phyloP scores from a whole-genome alignment of 148 eudicot species.

The Dianthus caryophyllus region DNA sequence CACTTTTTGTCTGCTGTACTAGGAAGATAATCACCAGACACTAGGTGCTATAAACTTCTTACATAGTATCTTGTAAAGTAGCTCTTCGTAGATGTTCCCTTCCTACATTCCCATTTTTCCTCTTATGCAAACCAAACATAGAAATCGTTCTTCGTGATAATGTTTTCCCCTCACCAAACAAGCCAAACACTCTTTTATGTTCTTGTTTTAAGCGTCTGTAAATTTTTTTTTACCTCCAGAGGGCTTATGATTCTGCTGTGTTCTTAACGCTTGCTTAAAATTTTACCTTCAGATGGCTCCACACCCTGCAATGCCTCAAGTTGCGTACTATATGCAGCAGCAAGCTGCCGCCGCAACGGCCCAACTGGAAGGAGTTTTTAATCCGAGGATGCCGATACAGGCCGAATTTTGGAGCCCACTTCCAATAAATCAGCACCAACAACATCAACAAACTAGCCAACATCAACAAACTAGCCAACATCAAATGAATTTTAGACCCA shows the following conservation, averaged over 20 bases:
- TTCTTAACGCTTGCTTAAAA: not conserved
- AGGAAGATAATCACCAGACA: not conserved
- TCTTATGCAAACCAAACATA: too few relatives aligned
- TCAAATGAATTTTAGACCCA: conserved; percentile 46
- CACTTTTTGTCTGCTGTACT: not conserved
- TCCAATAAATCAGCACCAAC: conserved; percentile 50
- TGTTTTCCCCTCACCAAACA: not conserved
- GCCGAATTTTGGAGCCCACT: conserved; percentile 49
- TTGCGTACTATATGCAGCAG: conserved; percentile 77
- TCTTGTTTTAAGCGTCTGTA: not conserved
- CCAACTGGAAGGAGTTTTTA: conserved; percentile 57
- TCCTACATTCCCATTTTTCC: not conserved
- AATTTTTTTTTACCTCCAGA: conserved; percentile 31
- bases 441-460: conserved; percentile 39
- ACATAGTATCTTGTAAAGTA: not conserved
- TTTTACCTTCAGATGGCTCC: conserved; percentile 52
- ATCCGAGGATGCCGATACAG: conserved; percentile 57
- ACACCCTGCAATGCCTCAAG: conserved; percentile 77
- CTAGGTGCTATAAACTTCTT: not conserved
- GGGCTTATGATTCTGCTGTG: conserved; percentile 28
- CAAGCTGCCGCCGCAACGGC: conserved; percentile 57
- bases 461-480: conserved; percentile 47
- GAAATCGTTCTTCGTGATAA: too few relatives aligned
- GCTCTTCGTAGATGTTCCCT: not conserved
- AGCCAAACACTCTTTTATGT: not conserved